Percentiles rank a stretch among this genome's conserved stretches.
Evolutionary conservation across 1,284 basidiomycete genomes (phyloP).

Genomic region (Trichosporon ovoides): DNA sequence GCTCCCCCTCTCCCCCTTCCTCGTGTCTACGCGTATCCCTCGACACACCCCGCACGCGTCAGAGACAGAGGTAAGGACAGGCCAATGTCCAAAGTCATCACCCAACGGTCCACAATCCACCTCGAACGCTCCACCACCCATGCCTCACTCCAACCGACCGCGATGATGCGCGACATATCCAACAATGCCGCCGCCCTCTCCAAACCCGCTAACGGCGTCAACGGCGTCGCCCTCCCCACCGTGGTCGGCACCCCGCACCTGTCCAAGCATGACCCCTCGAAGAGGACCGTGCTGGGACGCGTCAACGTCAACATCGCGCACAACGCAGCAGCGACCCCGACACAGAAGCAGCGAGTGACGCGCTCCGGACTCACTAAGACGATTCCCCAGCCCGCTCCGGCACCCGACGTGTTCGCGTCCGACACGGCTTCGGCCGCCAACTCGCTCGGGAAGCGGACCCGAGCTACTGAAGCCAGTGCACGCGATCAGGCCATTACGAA

Average conservation of each 20-base stretch:
- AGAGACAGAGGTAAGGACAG: neutral
- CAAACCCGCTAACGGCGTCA: neutral
- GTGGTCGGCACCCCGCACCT: neutral
- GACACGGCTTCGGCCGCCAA: neutral
- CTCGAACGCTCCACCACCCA: neutral
- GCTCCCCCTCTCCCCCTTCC: neutral
- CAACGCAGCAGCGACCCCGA: neutral
- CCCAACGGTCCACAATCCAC: neutral
- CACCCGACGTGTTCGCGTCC: slow-evolving; percentile 30
- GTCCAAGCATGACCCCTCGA: neutral
- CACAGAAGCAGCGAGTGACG: neutral
- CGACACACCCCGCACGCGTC: neutral
- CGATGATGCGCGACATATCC: slow-evolving; percentile 2
- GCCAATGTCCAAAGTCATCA: slow-evolving; percentile 4
- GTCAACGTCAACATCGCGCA: slow-evolving; percentile 18
- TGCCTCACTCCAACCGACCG: slow-evolving; percentile 1
- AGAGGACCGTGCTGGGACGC: slow-evolving; percentile 16
- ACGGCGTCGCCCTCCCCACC: neutral
- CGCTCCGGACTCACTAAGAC: neutral
- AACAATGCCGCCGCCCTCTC: neutral
- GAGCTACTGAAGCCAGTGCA: neutral
- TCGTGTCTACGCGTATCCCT: neutral
- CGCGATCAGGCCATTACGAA: slow-evolving; percentile 4
- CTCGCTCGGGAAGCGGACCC: slow-evolving; percentile 18
- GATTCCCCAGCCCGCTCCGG: slow-evolving; percentile 22